Percentiles rank a stretch among this genome's conserved stretches.
phyloP scores from a whole-genome alignment of 2,329 filamentous ascomycete genomes.

The Neofusicoccum ribis region DNA sequence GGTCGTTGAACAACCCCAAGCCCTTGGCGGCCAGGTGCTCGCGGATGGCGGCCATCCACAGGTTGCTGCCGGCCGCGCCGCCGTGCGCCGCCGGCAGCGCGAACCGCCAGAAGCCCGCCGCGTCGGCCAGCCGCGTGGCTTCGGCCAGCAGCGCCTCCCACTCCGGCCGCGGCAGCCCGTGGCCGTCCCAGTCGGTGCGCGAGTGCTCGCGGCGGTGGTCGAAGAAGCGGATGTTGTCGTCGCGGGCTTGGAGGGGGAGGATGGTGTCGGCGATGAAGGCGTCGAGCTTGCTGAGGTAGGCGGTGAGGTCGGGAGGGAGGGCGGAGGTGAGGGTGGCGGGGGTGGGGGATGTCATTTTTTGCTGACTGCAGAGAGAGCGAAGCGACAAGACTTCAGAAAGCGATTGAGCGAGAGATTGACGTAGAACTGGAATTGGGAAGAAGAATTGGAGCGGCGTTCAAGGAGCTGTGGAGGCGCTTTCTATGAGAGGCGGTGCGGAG shows the following conservation, averaged over 20 bases:
- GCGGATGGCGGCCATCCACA: slow-evolving; percentile 64
- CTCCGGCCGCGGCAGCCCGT: slow-evolving; percentile 57
- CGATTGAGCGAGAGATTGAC: not conserved
- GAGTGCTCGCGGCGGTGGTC: slow-evolving; percentile 64
- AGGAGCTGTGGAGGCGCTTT: not conserved
- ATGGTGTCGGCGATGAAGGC: slow-evolving; percentile 58
- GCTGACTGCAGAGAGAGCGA: not conserved
- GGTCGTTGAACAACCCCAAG: slow-evolving; percentile 62
- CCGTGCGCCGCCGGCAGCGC: slow-evolving; percentile 58
- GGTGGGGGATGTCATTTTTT: not conserved
- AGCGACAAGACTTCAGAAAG: not conserved
- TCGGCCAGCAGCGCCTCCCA: slow-evolving; percentile 59
- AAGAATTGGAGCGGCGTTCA: no score
- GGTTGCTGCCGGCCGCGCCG: slow-evolving; percentile 55
- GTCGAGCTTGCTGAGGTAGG: slow-evolving; percentile 54
- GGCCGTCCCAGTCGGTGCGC: slow-evolving; percentile 61
- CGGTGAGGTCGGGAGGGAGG: slow-evolving; percentile 51
- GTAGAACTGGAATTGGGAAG: no score
- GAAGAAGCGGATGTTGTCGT: slow-evolving; percentile 66
- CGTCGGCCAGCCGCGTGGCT: slow-evolving; percentile 54
- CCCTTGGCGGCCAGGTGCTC: slow-evolving; percentile 62
- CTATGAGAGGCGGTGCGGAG: not conserved
- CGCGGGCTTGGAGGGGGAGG: slow-evolving; percentile 53
- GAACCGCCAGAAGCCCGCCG: slow-evolving; percentile 62
- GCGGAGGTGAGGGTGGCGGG: slow-evolving; percentile 55